Conservation (phyloP, 1,139 yeast species). For the Sugiyamaella sp. region DNA sequence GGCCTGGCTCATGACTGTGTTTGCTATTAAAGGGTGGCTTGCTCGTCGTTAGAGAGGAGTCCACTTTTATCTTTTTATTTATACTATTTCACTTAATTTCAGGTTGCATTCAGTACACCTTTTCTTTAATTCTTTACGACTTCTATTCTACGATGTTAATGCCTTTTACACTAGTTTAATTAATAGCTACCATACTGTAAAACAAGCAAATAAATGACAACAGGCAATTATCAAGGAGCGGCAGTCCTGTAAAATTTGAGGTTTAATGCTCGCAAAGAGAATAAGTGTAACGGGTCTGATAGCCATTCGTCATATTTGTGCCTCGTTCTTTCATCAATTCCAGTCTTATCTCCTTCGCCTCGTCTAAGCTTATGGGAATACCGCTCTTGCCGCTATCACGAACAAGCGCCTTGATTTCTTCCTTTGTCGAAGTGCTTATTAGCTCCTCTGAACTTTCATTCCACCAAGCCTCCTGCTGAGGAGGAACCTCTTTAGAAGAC, state of each 20-base stretch:
- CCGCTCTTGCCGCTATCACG: too few species aligned
- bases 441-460: conserved; percentile 15
- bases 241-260: too few species aligned
- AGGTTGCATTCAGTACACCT: neutral
- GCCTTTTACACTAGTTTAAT: neutral
- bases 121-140: neutral
- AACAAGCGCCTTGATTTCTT: too few species aligned
- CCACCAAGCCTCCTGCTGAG: conserved; percentile 50
- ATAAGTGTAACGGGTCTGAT: too few species aligned
- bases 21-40: conserved; percentile 53
- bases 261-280: too few species aligned
- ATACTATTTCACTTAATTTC: neutral
- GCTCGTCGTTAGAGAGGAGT: conserved; percentile 18
- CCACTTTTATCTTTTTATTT: conserved; percentile 4
- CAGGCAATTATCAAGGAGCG: too few species aligned
- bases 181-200: neutral
- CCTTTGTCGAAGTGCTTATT: too few species aligned
- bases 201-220: too few species aligned
- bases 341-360: too few species aligned
- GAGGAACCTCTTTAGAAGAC: conserved; percentile 47
- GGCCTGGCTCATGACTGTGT: conserved; percentile 84
- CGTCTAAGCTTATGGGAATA: too few species aligned
- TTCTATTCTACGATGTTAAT: conserved; percentile 1
- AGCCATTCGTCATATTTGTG: too few species aligned
- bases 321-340: too few species aligned